Percentiles rank a stretch among this genome's conserved stretches.
phyloP scores from a whole-genome alignment of 495 filamentous ascomycete species.

The Penicillium arizonense region DNA sequence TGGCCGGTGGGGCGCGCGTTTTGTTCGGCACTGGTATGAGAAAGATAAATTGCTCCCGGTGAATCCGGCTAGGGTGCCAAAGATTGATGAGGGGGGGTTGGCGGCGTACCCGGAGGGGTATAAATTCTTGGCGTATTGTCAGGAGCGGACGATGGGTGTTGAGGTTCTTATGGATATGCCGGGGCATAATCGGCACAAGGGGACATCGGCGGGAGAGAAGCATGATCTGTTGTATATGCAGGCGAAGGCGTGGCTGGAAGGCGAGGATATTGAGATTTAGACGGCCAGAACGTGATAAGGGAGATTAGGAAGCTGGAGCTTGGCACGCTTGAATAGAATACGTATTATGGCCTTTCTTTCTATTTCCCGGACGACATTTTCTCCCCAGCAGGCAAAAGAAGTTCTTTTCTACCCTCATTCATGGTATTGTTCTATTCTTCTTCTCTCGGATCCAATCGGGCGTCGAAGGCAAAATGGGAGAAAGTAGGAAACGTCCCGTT shows the following conservation, averaged over 20 bases:
- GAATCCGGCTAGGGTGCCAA: slow-evolving; percentile 51
- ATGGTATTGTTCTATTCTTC: too few relatives aligned
- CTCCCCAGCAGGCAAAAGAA: too few relatives aligned
- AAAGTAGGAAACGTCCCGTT: too few relatives aligned
- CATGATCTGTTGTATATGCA: slow-evolving; percentile 47
- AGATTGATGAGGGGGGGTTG: slow-evolving; percentile 46
- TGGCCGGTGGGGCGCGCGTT: slow-evolving; percentile 54
- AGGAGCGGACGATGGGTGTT: slow-evolving; percentile 43
- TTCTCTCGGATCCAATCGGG: too few relatives aligned
- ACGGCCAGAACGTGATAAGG: too few relatives aligned
- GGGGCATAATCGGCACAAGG: slow-evolving; percentile 43
- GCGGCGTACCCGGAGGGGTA: slow-evolving; percentile 55
- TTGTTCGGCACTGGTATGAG: slow-evolving; percentile 65
- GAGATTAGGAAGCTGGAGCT: too few relatives aligned
- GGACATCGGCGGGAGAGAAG: slow-evolving; percentile 36
- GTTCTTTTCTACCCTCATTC: too few relatives aligned
- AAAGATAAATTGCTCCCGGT: slow-evolving; percentile 65
- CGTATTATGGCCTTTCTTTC: too few relatives aligned
- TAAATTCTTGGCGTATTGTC: slow-evolving; percentile 53
- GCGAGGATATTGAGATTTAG: slow-evolving; percentile 37
- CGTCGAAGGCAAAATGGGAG: too few relatives aligned
- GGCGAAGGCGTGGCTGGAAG: slow-evolving; percentile 48
- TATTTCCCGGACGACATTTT: too few relatives aligned
- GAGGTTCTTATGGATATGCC: slow-evolving; percentile 45
- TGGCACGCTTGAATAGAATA: too few relatives aligned